Percentiles rank a stretch among this genome's conserved stretches.
These are phyloP conservation scores for Pestalotiopsis sp. DNA, from an alignment of 2,329 filamentous ascomycete species.

Conservation along the genomic window DNA sequence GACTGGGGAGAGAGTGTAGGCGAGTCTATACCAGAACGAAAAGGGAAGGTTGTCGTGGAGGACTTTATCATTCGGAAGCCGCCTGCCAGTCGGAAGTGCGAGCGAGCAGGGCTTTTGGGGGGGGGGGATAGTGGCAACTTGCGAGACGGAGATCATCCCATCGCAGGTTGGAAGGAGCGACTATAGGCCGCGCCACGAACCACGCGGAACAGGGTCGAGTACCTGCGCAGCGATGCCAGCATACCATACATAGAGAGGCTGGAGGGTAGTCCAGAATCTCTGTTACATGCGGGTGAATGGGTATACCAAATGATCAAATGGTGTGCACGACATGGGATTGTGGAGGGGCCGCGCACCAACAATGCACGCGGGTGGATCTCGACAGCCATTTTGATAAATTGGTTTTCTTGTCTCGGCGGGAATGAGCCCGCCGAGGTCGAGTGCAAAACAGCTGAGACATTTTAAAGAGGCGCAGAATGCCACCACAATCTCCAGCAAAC, in stretches of 20 bases:
- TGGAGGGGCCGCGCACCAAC: not conserved
- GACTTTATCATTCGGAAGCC: not conserved
- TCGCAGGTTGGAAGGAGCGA: not conserved
- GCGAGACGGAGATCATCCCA: not conserved
- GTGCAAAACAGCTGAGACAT: not conserved
- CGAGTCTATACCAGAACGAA: constrained; percentile 6
- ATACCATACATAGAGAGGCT: no score
- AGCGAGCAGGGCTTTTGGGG: not conserved
- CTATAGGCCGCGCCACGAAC: not conserved
- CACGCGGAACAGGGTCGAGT: not conserved
- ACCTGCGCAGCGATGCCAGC: not conserved
- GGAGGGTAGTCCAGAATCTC: not conserved
- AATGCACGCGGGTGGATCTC: not conserved
- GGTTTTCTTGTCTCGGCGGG: not conserved
- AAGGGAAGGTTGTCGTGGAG: not conserved
- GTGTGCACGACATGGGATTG: not conserved
- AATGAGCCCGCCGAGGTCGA: not conserved
- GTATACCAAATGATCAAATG: not conserved
- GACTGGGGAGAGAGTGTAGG: not conserved
- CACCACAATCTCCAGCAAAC: no score
- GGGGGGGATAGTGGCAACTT: not conserved
- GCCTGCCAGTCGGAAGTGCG: not conserved
- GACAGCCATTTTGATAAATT: not conserved
- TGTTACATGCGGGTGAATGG: not conserved
- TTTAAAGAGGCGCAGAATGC: not conserved